Conservation (phyloP, 108 stramenopile genomes). For the Ochromonas danica region DNA sequence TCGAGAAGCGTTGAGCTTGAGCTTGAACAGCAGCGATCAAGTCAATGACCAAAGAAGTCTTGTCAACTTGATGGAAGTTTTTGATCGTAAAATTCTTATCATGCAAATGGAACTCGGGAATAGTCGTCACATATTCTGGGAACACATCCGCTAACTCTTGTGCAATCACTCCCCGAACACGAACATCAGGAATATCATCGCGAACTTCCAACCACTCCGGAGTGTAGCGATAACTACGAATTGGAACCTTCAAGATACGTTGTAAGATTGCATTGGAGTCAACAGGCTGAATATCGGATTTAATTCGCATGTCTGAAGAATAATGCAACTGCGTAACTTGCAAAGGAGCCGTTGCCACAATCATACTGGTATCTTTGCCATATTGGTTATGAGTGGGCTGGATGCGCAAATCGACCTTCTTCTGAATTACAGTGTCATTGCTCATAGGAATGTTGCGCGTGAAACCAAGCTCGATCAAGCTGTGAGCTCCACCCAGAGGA, state of each 20-base stretch:
- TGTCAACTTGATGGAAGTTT: conserved; percentile 60
- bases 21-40: conserved; percentile 35
- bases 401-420: conserved; percentile 6
- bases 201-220: conserved; percentile 62
- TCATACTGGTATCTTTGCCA: conserved; percentile 14
- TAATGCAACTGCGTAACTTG: conserved; percentile 46
- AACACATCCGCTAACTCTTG: conserved; percentile 68
- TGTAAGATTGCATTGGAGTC: conserved; percentile 66
- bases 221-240: conserved; percentile 67
- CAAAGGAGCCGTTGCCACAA: conserved; percentile 51
- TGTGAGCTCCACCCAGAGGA: no score
- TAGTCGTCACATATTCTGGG: conserved; percentile 68
- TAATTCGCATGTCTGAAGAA: conserved; percentile 68
- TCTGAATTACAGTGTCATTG: no score
- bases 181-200: conserved; percentile 36
- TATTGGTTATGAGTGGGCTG: not conserved
- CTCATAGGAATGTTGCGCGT: not conserved
- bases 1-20: conserved; percentile 3
- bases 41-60: conserved; percentile 47
- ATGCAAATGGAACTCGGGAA: conserved; percentile 53
- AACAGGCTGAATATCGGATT: conserved; percentile 58
- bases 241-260: conserved; percentile 59
- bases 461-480: not conserved
- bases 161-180: conserved; percentile 71
- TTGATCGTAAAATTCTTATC: conserved; percentile 58